Evolutionary conservation across 768 basidiomycete species (phyloP), one percentile per base, ranked within the genome.

Genomic region (Rhodotorula toruloides): DNA sequence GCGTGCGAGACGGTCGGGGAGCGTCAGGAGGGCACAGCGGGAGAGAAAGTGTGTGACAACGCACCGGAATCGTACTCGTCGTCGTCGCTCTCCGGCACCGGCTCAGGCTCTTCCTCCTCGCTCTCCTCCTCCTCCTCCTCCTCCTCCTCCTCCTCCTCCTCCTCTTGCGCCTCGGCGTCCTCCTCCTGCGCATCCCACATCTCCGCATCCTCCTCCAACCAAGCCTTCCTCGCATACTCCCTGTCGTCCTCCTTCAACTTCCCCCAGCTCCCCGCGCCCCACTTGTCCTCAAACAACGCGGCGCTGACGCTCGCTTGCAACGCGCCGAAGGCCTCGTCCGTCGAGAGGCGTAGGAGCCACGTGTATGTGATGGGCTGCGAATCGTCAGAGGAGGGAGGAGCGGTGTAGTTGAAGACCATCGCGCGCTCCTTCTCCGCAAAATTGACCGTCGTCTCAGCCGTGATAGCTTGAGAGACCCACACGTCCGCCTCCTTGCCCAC

Each of bases 311-410:
- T 80, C 39, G 79, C 78, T 71, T 86, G 81, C 77, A 90, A 87
- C 10, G 72, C 75, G 27, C 80, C 76, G 73, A 87, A 93, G 17
- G 80, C 81, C 31, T 85, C 84, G 58, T 80, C 71, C 22, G 79
- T 77, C 6, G 75, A 70, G 74, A 96, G 92, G 63, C 85, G 82
- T 67, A 97, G 82, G 31, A 90, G 85, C 91, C 92, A 98, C 89
- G 72, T 81, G 84, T 68, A 84, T 82, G 72, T 67, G 56, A 64
- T 64, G 81, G 81, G 37, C 31, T 36, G 22, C 1, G 22, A 32
- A 7, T 47, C 52, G 12, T 40, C 11, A 7, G 31, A 16, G 1
- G 36, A 10, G 12, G 34, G 36, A 16, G 58, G 57, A 25, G 40
- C 31, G 0, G 61, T 42, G 76, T 90, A 82, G 71, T 92, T 94